Evolutionary conservation across 2,329 filamentous ascomycete species (phyloP).

Genomic region (Fusarium phyllophilum): DNA sequence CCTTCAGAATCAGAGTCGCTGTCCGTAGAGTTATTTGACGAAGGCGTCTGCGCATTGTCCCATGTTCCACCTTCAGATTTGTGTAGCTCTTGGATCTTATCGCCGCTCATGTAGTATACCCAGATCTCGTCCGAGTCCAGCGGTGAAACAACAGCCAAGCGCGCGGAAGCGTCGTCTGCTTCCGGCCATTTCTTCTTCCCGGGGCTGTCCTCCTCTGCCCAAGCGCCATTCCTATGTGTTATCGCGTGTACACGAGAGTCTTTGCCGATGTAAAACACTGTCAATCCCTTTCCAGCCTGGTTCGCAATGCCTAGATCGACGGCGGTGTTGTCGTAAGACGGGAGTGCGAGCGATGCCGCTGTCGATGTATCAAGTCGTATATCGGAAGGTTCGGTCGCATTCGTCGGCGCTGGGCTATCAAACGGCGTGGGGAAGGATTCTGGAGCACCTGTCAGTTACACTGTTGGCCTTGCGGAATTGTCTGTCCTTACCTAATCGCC

Average conservation of each 20-base stretch:
- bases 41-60: background rate
- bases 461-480: rapidly evolving
- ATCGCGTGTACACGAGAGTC: slow-evolving; percentile 10
- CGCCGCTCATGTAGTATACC: slow-evolving; percentile 25
- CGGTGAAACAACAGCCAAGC: slow-evolving; percentile 19
- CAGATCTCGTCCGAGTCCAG: slow-evolving; percentile 14
- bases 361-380: slow-evolving; percentile 13
- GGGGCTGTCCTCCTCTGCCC: background rate
- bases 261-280: slow-evolving; percentile 21
- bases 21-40: background rate
- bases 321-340: background rate
- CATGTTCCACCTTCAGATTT: background rate
- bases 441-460: background rate
- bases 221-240: background rate
- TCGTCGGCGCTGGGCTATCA: slow-evolving; percentile 25
- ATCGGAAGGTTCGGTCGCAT: slow-evolving; percentile 13
- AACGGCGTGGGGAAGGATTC: slow-evolving; percentile 28
- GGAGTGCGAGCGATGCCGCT: background rate
- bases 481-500: slow-evolving; percentile 2
- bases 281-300: background rate
- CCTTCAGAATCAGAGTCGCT: background rate
- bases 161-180: slow-evolving; percentile 11
- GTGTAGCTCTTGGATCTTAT: slow-evolving; percentile 15
- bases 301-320: background rate
- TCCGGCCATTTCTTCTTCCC: slow-evolving; percentile 18